Evolutionary conservation across 2,329 filamentous ascomycete species (phyloP).

Genomic region (Monosporascus sp.): DNA sequence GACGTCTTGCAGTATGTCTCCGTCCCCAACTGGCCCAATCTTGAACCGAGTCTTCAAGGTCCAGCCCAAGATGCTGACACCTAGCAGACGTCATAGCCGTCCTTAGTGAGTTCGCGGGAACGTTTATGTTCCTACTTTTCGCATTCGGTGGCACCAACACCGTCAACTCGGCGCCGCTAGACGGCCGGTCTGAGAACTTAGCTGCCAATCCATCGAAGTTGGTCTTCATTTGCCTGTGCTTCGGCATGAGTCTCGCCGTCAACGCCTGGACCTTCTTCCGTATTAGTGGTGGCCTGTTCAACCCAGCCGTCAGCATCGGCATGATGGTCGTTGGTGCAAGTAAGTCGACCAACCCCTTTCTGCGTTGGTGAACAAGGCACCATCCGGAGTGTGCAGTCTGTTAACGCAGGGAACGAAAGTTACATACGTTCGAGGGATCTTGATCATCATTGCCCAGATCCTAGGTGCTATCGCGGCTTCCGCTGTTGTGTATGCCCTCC

Average conservation of each 20-base stretch:
- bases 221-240: constrained; percentile 23
- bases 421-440: constrained; percentile 30
- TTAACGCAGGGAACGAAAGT: constrained; percentile 21
- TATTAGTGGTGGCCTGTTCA: constrained; percentile 29
- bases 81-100: constrained; percentile 24
- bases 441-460: constrained; percentile 44
- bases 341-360: constrained; percentile 6
- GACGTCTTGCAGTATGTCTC: background rate
- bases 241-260: constrained; percentile 27
- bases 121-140: constrained; percentile 39
- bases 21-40: background rate
- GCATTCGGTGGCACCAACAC: constrained; percentile 37
- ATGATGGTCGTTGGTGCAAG: constrained; percentile 42
- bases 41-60: background rate
- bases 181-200: background rate
- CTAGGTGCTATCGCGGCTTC: constrained; percentile 44
- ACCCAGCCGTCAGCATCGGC: constrained; percentile 36
- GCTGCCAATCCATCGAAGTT: constrained; percentile 6
- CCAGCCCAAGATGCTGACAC: background rate
- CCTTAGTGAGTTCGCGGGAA: constrained; percentile 35
- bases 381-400: background rate
- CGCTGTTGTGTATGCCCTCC: constrained; percentile 40
- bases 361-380: background rate
- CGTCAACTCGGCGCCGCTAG: constrained; percentile 26
- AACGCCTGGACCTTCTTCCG: constrained; percentile 41